Evolutionary conservation across 2,329 filamentous ascomycete genomes (phyloP).

Genomic region (Hypoxylon sp.): DNA sequence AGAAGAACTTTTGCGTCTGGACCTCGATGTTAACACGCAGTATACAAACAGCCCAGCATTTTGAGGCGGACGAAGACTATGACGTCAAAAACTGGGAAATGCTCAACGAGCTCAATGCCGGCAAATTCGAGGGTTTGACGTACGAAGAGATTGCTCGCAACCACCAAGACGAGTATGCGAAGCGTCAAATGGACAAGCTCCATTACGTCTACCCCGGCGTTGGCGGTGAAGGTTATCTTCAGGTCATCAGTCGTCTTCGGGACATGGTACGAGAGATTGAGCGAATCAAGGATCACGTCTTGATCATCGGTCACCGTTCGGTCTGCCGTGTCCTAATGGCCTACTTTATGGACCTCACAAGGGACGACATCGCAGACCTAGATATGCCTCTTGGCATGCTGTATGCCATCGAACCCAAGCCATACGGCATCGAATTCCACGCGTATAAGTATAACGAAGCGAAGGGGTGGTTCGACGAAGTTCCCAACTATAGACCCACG

Average conservation of each 20-base stretch:
- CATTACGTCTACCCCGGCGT: conserved; percentile 97
- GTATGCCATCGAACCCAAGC: conserved; percentile 96
- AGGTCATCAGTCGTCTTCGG: conserved; percentile 94
- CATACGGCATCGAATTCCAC: conserved; percentile 97
- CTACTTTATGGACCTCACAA: conserved; percentile 94
- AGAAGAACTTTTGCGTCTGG: conserved; percentile 98
- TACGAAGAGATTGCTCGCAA: conserved; percentile 89
- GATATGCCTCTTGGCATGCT: conserved; percentile 95
- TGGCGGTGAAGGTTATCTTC: conserved; percentile 95
- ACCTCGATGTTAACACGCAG: conserved; percentile 96
- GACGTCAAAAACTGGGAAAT: conserved; percentile 98
- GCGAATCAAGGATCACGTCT: conserved; percentile 94
- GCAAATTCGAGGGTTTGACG: conserved; percentile 93
- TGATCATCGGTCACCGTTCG: conserved; percentile 93
- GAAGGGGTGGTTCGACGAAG: conserved; percentile 84
- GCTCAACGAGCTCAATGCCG: conserved; percentile 96
- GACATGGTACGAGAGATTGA: conserved; percentile 98
- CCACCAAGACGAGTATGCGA: conserved; percentile 84
- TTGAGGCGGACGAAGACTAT: conserved; percentile 91
- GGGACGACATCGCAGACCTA: conserved; percentile 92
- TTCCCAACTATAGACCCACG: conserved; percentile 85
- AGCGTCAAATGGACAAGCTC: conserved; percentile 87
- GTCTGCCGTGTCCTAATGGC: conserved; percentile 93
- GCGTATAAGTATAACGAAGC: conserved; percentile 90
- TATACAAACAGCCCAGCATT: conserved; percentile 88